Evolutionary conservation across 305 asterid species (phyloP).

Genomic region (Stenogyne calaminthoides): DNA sequence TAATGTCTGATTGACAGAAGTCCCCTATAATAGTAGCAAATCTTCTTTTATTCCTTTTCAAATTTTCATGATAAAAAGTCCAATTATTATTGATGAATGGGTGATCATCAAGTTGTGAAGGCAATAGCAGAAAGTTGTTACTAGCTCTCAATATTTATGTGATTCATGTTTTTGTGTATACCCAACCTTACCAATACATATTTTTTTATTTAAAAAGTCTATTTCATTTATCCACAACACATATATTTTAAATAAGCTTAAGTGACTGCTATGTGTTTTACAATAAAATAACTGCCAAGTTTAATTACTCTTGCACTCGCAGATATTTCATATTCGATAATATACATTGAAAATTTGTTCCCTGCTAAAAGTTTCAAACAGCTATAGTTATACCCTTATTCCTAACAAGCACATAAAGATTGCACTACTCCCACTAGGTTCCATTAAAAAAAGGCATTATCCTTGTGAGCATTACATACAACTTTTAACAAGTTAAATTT

Average conservation of each 20-base stretch:
- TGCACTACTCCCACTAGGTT: not conserved
- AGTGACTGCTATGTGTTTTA: not conserved
- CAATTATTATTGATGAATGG: constrained; percentile 9
- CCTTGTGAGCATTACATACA: not conserved
- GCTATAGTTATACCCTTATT: not conserved
- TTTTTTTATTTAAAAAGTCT: not conserved
- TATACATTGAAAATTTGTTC: not conserved
- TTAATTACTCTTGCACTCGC: not conserved
- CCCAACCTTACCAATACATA: not conserved
- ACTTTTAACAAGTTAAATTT: not conserved
- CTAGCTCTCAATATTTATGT: constrained; percentile 11
- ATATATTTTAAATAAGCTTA: not conserved
- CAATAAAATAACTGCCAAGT: not conserved
- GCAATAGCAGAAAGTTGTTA: constrained; percentile 8
- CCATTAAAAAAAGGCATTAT: not conserved
- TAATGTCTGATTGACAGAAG: constrained; percentile 11
- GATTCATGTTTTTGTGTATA: constrained; percentile 8
- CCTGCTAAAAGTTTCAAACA: not conserved
- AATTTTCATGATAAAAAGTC: not conserved
- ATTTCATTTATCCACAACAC: not conserved
- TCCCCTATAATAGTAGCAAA: constrained; percentile 2
- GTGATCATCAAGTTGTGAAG: constrained; percentile 15
- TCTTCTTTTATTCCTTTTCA: not conserved
- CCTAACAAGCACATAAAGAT: not conserved
- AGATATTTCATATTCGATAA: not conserved